Percentiles rank a stretch among this genome's conserved stretches.
Conservation (phyloP, 2,329 filamentous ascomycete species). For the Verticillium longisporum region DNA sequence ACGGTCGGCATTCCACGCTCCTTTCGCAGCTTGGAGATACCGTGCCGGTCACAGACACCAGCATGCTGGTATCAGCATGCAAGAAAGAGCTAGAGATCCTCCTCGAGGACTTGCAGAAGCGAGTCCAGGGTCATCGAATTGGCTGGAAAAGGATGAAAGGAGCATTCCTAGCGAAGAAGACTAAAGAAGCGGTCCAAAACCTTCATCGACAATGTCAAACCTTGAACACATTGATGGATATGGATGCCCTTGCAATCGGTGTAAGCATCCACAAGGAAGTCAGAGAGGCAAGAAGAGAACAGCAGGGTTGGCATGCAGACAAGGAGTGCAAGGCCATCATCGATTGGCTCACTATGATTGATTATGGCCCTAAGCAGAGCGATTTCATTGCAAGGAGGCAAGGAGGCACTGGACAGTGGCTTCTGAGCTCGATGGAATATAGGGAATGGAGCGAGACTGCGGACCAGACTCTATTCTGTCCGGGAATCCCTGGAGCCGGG, state of each 20-base stretch:
- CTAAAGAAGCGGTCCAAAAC: slow-evolving; percentile 8
- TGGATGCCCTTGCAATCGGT: slow-evolving; percentile 6
- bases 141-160: slow-evolving; percentile 11
- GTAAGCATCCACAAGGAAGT: slow-evolving; percentile 8
- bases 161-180: slow-evolving; percentile 4
- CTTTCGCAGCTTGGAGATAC: slow-evolving; percentile 4
- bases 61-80: background rate
- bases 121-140: slow-evolving; percentile 3
- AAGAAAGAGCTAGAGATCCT: background rate
- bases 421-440: background rate
- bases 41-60: background rate
- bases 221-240: slow-evolving; percentile 7
- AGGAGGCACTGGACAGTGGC: slow-evolving; percentile 6
- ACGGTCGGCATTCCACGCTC: slow-evolving; percentile 11
- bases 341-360: slow-evolving; percentile 29
- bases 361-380: slow-evolving; percentile 28
- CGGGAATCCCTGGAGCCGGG: slow-evolving; percentile 37
- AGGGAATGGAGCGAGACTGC: too few relatives aligned
- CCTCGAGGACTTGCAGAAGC: background rate
- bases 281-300: slow-evolving; percentile 1
- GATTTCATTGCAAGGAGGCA: slow-evolving; percentile 22
- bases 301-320: background rate
- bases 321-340: slow-evolving; percentile 6
- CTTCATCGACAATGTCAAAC: slow-evolving; percentile 11
- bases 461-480: slow-evolving; percentile 27